Evolutionary conservation across 139 green algal genomes (phyloP).

Genomic region (Yamagishiella unicocca): DNA sequence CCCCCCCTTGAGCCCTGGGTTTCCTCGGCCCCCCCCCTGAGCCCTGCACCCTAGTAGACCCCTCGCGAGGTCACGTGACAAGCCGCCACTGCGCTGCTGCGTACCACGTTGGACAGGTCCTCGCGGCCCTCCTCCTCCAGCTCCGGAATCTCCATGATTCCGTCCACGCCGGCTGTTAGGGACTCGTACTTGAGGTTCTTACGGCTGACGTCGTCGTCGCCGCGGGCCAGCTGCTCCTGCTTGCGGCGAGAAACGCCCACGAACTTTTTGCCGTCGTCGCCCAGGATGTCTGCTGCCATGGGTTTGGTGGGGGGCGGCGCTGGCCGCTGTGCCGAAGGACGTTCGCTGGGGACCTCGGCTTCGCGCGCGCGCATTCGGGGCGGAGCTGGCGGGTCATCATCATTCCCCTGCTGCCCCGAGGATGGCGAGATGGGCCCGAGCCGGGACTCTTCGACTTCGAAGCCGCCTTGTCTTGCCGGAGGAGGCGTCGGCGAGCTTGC

Average conservation of each 20-base stretch:
- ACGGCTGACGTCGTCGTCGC: conserved; percentile 42
- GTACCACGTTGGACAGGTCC: conserved; percentile 63
- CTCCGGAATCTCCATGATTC: conserved; percentile 65
- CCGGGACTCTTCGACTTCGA: neutral
- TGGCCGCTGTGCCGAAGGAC: neutral
- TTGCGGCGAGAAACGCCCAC: conserved; percentile 60
- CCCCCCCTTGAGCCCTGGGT: too few species aligned
- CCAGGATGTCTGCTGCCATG: neutral
- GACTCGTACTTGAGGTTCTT: conserved; percentile 54
- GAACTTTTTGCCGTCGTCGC: conserved; percentile 37
- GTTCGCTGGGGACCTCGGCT: neutral
- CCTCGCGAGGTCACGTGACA: too few species aligned
- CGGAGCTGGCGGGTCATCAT: neutral
- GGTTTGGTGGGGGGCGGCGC: neutral
- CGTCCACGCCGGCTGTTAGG: conserved; percentile 37
- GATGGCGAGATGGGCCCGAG: too few species aligned
- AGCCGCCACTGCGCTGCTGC: too few species aligned
- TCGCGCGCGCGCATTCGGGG: neutral
- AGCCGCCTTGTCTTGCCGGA: neutral
- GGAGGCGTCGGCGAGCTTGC: neutral
- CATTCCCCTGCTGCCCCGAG: neutral
- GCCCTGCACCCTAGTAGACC: too few species aligned
- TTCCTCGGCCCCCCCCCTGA: too few species aligned
- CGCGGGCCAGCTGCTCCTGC: conserved; percentile 56
- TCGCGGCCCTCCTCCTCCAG: conserved; percentile 72